These are phyloP conservation scores for Solanum bulbocastanum DNA, from an alignment of 257 asterid genomes.

Conservation along the genomic window DNA sequence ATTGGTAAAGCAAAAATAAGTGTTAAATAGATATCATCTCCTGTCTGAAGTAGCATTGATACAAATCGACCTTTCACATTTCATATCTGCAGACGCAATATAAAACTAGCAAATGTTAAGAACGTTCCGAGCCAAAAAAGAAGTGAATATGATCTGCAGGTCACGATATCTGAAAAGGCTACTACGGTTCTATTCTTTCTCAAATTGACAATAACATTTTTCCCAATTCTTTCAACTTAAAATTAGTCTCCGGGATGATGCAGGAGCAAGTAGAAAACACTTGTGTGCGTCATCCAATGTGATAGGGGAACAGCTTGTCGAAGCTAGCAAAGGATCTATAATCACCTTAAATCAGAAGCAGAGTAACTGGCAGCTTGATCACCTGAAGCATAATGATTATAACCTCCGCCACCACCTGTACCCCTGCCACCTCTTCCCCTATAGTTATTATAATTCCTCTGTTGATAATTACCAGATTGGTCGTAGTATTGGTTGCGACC, in stretches of 20 bases:
- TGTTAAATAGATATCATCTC: too few species aligned
- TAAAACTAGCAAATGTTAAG: not conserved
- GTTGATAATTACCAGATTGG: constrained; percentile 45
- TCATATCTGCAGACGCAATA: not conserved
- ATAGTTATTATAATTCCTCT: constrained; percentile 33
- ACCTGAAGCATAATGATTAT: constrained; percentile 18
- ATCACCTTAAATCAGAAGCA: constrained; percentile 22
- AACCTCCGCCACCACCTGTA: constrained; percentile 30
- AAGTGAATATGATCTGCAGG: not conserved
- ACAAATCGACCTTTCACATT: not conserved
- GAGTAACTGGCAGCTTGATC: constrained; percentile 24
- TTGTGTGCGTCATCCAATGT: not conserved
- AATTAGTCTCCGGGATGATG: not conserved
- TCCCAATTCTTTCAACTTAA: not conserved
- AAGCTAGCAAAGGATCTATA: not conserved
- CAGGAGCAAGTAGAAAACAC: not conserved
- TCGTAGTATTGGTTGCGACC: constrained; percentile 50
- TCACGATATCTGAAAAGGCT: not conserved
- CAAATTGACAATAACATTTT: not conserved
- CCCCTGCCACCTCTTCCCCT: constrained; percentile 80
- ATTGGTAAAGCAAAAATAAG: too few species aligned
- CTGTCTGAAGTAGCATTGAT: not conserved
- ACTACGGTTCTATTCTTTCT: not conserved
- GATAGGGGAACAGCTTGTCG: not conserved
- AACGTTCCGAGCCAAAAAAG: not conserved